These are phyloP conservation scores for Salinomyces thailandicus DNA, from an alignment of 2,329 filamentous ascomycete species.

Conservation along the genomic window DNA sequence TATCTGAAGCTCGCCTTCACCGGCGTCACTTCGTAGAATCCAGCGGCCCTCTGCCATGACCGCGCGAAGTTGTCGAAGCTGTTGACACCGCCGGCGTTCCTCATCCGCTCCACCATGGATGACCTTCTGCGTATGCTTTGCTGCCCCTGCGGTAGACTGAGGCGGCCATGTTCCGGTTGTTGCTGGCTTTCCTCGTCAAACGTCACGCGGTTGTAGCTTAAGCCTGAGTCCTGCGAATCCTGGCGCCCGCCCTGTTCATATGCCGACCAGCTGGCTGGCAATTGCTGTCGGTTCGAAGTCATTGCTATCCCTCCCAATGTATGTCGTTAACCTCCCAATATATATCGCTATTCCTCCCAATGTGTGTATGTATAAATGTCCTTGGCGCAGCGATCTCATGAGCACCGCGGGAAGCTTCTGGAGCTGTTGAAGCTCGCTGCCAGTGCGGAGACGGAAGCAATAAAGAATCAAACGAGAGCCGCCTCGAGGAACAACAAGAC, in stretches of 20 bases:
- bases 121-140: conserved; percentile 33
- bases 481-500: no score
- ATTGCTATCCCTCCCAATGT: no score
- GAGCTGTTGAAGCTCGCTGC: conserved; percentile 15
- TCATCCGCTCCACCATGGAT: conserved; percentile 39
- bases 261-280: conserved; percentile 37
- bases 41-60: conserved; percentile 84
- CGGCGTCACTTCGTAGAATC: conserved; percentile 78
- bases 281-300: conserved; percentile 19
- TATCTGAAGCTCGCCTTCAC: conserved; percentile 62
- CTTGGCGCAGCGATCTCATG: not conserved
- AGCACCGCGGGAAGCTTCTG: not conserved
- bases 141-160: conserved; percentile 11
- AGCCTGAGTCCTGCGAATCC: conserved; percentile 31
- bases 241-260: conserved; percentile 34
- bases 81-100: conserved; percentile 81
- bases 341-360: no score
- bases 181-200: conserved; percentile 21
- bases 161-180: conserved; percentile 11
- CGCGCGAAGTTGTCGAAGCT: conserved; percentile 87
- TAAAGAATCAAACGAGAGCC: no score
- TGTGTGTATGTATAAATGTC: conserved; percentile 2
- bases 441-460: no score
- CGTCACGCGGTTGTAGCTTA: conserved; percentile 15
- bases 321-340: no score